Evolutionary conservation across 2,329 filamentous ascomycete genomes (phyloP).

Genomic region (Phialemonium atrogriseum): DNA sequence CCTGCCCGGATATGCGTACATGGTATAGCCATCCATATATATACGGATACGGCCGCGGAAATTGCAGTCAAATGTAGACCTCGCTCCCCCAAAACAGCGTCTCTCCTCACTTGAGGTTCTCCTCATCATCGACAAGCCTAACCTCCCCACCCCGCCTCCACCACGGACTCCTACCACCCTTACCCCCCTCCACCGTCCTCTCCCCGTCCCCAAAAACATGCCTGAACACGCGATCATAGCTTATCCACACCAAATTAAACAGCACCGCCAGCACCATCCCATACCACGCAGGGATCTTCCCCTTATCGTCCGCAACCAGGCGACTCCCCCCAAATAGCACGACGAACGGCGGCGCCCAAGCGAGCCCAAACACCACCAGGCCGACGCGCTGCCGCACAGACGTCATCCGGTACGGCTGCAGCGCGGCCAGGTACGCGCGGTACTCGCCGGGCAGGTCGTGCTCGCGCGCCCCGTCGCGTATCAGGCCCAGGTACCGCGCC

Average conservation of each 20-base stretch:
- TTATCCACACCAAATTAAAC: constrained; percentile 39
- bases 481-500: constrained; percentile 71
- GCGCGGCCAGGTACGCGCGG: constrained; percentile 58
- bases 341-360: constrained; percentile 52
- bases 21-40: too few species aligned
- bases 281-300: constrained; percentile 62
- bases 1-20: too few species aligned
- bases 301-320: constrained; percentile 54
- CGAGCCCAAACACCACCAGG: constrained; percentile 47
- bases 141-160: constrained; percentile 4
- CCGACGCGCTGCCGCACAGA: constrained; percentile 59
- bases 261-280: constrained; percentile 38
- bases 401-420: constrained; percentile 66
- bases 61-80: too few species aligned
- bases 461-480: constrained; percentile 71
- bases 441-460: constrained; percentile 75
- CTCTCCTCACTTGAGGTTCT: too few species aligned
- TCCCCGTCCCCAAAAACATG: constrained; percentile 80
- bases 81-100: too few species aligned
- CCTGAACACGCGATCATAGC: constrained; percentile 40
- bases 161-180: constrained; percentile 4
- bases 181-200: constrained; percentile 36
- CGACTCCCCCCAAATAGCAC: constrained; percentile 36
- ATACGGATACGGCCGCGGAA: too few species aligned
- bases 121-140: constrained; percentile 5